These are phyloP conservation scores for Nemania sp. DNA, from an alignment of 2,329 filamentous ascomycete genomes.

Conservation along the genomic window DNA sequence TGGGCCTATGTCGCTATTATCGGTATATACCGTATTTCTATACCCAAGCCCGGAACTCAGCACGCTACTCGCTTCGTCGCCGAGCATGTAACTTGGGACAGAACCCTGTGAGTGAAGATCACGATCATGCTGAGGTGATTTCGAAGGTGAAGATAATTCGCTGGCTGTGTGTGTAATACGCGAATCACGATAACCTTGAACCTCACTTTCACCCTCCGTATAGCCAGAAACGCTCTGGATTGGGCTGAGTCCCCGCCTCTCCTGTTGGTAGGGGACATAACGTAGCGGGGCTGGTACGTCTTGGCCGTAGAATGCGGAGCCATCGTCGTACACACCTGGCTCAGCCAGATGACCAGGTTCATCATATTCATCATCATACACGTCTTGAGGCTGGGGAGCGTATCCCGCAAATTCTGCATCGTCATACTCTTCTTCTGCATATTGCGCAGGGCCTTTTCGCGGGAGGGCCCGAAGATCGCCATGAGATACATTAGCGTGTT, in stretches of 20 bases:
- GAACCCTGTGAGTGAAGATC: conserved; percentile 65
- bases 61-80: conserved; percentile 70
- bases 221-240: conserved; percentile 94
- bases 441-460: conserved; percentile 57
- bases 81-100: conserved; percentile 63
- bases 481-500: conserved; percentile 73
- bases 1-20: conserved; percentile 69
- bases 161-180: conserved; percentile 61
- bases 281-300: conserved; percentile 73
- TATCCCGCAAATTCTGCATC: conserved; percentile 60
- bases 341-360: conserved; percentile 55
- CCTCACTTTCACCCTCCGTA: conserved; percentile 74
- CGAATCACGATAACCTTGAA: conserved; percentile 68
- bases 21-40: conserved; percentile 62
- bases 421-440: conserved; percentile 62
- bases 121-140: conserved; percentile 62
- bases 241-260: conserved; percentile 82
- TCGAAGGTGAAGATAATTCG: conserved; percentile 71
- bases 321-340: conserved; percentile 56
- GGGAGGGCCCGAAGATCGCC: conserved; percentile 69
- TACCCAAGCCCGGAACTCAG: conserved; percentile 68
- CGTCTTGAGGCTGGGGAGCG: conserved; percentile 50
- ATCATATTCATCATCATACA: conserved; percentile 59
- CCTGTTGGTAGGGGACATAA: conserved; percentile 76
- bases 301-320: conserved; percentile 67